Evolutionary conservation across 495 filamentous ascomycete genomes (phyloP), one percentile per base, ranked within the genome.

Genomic region (Tetracladium setigerum): DNA sequence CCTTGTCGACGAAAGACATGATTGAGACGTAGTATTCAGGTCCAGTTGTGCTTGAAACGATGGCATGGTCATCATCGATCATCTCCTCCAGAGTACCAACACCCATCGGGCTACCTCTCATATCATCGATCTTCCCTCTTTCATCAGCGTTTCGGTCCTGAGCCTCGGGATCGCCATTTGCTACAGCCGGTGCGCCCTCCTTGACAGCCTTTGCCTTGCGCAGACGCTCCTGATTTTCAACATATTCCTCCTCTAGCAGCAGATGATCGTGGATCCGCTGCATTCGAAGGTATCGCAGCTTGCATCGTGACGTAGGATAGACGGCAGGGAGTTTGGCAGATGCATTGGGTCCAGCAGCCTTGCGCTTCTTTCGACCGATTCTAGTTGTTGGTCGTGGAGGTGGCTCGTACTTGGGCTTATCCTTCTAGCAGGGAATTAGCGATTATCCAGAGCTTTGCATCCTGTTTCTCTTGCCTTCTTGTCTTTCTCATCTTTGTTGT

Each of bases 1-100:
- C 92, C 68, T 99, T 99, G 72, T 99, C 92, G 33, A 99, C 92
- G 58, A 99, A 99, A 34, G 91, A 96, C 92, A 99, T 99, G 76
- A 99, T 99, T 42, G 89, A 95, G 49, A 99, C 92, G 64, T 99
- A 99, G 72, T 96, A 99, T 65, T 99, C 92, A 2, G 92, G 94
- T 0, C 92, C 92, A 11, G 94, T 96, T 4, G 94, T 91, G 63
- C 88, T 95, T 9, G 88, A 95, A 35, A 99, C 94, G 60, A 99
- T 99, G 48, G 92, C 92, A 61, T 99, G 92, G 69, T 99, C 92
- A 68, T 99, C 92, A 66, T 99, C 92, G 59, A 99, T 99, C 80
- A 99, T 85, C 71, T 99, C 92, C 67, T 97, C 92, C 58, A 99
- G 67, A 52, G 92, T 96, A 35, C 92, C 92, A 36, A 99, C 92